These are phyloP conservation scores for Arachis stenosperma DNA, from an alignment of 306 rosid species.

Conservation along the genomic window DNA sequence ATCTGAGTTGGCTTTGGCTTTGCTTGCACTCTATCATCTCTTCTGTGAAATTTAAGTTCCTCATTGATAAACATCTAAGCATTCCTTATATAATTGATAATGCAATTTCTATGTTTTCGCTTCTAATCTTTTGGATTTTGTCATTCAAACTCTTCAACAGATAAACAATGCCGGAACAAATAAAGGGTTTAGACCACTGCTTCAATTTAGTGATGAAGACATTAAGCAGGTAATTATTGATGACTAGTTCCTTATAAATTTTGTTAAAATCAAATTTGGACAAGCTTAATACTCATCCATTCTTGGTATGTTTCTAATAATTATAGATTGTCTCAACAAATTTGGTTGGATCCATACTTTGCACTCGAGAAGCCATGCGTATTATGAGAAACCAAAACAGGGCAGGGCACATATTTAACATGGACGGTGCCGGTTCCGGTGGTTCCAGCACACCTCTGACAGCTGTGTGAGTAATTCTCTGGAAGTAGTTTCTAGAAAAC, in stretches of 20 bases:
- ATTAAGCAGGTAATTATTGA: constrained; percentile 68
- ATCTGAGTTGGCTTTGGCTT: background rate
- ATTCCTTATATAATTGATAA: background rate
- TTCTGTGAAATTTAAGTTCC: background rate
- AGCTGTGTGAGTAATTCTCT: constrained; percentile 76
- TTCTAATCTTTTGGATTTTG: constrained; percentile 16
- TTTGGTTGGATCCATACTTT: constrained; percentile 87
- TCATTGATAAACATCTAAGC: background rate
- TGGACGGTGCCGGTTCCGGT: constrained; percentile 98
- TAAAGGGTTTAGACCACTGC: constrained; percentile 94
- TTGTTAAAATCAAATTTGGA: background rate
- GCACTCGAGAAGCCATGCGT: constrained; percentile 90
- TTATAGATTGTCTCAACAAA: constrained; percentile 91
- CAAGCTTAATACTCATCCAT: background rate
- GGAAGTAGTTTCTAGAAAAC: constrained; percentile 21
- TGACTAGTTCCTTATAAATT: background rate
- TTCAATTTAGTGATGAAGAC: constrained; percentile 90
- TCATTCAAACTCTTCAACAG: constrained; percentile 45
- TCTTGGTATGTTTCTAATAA: constrained; percentile 7
- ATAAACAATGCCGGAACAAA: constrained; percentile 92
- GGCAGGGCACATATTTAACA: constrained; percentile 91
- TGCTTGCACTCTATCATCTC: background rate
- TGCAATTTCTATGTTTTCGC: constrained; percentile 25
- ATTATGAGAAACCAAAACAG: constrained; percentile 71
- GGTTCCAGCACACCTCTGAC: constrained; percentile 98